These are phyloP conservation scores for Blastomyces gilchristii DNA, from an alignment of 2,329 filamentous ascomycete species.

Conservation along the genomic window DNA sequence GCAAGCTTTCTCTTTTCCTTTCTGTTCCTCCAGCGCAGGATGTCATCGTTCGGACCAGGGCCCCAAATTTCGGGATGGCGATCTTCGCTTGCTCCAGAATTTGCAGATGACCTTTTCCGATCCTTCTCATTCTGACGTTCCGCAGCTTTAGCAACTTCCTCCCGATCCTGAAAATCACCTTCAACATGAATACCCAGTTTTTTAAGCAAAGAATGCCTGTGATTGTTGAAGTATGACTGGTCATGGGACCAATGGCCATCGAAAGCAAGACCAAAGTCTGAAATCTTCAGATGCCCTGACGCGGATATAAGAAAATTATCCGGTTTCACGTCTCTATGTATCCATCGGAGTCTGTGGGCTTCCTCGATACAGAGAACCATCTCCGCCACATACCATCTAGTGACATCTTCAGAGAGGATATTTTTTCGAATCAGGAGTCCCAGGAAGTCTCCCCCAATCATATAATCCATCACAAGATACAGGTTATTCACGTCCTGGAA, in stretches of 20 bases:
- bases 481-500: constrained; percentile 79
- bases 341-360: constrained; percentile 75
- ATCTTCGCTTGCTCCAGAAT: constrained; percentile 20
- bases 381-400: constrained; percentile 83
- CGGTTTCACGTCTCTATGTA: constrained; percentile 92
- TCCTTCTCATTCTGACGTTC: not conserved
- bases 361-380: constrained; percentile 95
- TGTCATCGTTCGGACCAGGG: constrained; percentile 34
- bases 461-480: constrained; percentile 96
- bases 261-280: constrained; percentile 91
- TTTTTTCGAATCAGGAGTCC: constrained; percentile 78
- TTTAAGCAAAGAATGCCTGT: constrained; percentile 68
- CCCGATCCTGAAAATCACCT: constrained; percentile 62
- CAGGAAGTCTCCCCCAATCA: constrained; percentile 92
- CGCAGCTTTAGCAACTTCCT: constrained; percentile 26
- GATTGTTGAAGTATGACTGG: constrained; percentile 72
- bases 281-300: constrained; percentile 85
- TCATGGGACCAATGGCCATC: constrained; percentile 93
- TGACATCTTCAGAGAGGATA: constrained; percentile 64
- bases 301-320: constrained; percentile 92
- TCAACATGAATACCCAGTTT: constrained; percentile 62
- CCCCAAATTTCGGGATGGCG: constrained; percentile 29
- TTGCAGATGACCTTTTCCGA: not conserved
- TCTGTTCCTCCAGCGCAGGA: constrained; percentile 61
- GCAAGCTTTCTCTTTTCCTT: constrained; percentile 62